Percentiles rank a stretch among this genome's conserved stretches.
Evolutionary conservation across 768 basidiomycete genomes (phyloP).

Genomic region (Candolleomyces efflorescens): DNA sequence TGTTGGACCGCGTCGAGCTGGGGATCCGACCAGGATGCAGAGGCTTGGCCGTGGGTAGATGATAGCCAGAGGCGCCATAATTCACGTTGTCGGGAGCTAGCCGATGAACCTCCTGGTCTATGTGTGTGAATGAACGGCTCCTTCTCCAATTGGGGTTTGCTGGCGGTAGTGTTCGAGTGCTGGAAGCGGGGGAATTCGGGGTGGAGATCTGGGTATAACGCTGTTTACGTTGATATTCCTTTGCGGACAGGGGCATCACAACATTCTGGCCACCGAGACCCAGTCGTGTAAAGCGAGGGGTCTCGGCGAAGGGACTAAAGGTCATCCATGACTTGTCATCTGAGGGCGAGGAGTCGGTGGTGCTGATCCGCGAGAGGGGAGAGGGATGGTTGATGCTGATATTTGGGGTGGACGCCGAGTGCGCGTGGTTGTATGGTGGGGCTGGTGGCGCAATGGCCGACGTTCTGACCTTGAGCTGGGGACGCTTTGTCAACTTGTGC

Average conservation of each 20-base stretch:
- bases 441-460: neutral
- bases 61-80: neutral
- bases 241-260: constrained; percentile 38
- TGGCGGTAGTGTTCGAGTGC: neutral
- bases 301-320: constrained; percentile 27
- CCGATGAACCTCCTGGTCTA: neutral
- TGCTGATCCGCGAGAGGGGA: constrained; percentile 3
- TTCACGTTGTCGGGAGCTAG: neutral
- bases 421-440: constrained; percentile 2
- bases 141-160: neutral
- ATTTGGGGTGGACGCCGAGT: constrained; percentile 1
- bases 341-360: constrained; percentile 8
- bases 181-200: neutral
- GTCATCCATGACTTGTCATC: constrained; percentile 28
- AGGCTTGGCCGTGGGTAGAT: neutral
- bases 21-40: neutral
- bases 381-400: neutral
- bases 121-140: neutral
- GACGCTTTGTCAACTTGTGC: neutral
- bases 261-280: constrained; percentile 28
- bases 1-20: neutral
- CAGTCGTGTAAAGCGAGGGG: constrained; percentile 38
- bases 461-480: neutral
- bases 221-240: constrained; percentile 19
- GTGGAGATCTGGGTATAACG: neutral